Evolutionary conservation across 192 early-diverging fungal genomes (phyloP), one percentile per base, ranked within the genome.

Genomic region (Linnemannia zychae): DNA sequence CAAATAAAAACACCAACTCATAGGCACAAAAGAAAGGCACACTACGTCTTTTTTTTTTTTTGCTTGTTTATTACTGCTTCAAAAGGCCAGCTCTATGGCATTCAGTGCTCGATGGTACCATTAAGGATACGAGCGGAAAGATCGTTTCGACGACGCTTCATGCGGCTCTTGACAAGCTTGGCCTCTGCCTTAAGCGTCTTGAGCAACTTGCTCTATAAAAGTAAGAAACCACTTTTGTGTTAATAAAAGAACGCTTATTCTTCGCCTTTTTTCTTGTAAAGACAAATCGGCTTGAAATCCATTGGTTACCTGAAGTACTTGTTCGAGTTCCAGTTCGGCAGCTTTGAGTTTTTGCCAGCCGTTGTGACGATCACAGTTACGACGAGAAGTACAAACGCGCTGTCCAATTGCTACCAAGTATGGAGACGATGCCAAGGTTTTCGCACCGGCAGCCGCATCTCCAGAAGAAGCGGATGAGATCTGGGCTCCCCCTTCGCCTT

Each of bases 261-360:
- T 18, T 28, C 57, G 13, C 57, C 57, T 60, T 60, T 5, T 22
- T 22, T 50, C 28, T 16, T 18, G 65, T 16, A 36, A 70, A 53
- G 20, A 84, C 28, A 79, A 36, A 6, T 38, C 20, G 67, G 67
- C 40, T 5, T 28, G 52, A 49, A 11, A 46, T 38, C 15, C 46
- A 63, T 12, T 66, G 3, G 3, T 24, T 80, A 90, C 87, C 75
- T 90, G 69, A 47, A 77, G 71, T 0, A 73, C 75, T 52, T 87
- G 75, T 74, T 90, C 90, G 37, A 87, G 86, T 7, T 89, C 90
- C 48, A 90, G 79, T 44, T 90, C 90, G 17, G 78, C 74, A 20
- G 52, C 69, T 28, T 88, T 86, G 13, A 90, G 57, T 20, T 72
- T 90, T 53, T 91, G 89, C 92, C 92, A 92, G 50, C 84, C 80